A percentile compares a stretch with the other conserved stretches of the same genome.
Conservation (phyloP, 2,329 filamentous ascomycete species). For the Exophiala sp. region DNA sequence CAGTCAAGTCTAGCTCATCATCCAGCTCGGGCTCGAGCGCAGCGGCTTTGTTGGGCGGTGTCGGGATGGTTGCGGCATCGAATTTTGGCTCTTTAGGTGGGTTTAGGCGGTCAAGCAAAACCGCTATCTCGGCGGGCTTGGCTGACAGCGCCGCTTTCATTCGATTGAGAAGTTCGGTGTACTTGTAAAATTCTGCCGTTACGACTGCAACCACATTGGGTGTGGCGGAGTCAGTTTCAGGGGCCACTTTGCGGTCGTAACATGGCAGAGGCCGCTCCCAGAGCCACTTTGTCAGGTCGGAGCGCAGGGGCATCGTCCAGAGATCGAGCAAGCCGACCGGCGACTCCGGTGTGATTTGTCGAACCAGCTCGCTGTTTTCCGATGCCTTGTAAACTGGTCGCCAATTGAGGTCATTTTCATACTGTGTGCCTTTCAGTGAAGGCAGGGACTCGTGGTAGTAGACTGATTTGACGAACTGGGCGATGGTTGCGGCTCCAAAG, state of each 20-base stretch:
- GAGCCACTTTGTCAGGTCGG: slow-evolving; percentile 60
- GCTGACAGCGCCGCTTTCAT: slow-evolving; percentile 65
- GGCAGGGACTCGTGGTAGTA: slow-evolving; percentile 54
- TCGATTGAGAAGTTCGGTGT: slow-evolving; percentile 67
- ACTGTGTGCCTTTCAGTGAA: slow-evolving; percentile 17
- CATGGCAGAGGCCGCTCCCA: slow-evolving; percentile 70
- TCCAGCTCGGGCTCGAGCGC: not conserved
- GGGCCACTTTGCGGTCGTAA: slow-evolving; percentile 53
- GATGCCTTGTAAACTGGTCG: slow-evolving; percentile 62
- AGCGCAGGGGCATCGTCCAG: slow-evolving; percentile 72
- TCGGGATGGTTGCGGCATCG: not conserved
- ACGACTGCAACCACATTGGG: slow-evolving; percentile 65
- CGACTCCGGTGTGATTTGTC: slow-evolving; percentile 65
- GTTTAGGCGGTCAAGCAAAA: slow-evolving; percentile 11
- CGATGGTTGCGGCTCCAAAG: slow-evolving; percentile 70
- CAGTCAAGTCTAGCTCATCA: not conserved
- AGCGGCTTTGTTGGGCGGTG: not conserved
- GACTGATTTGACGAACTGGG: slow-evolving; percentile 75
- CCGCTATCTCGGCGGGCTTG: slow-evolving; percentile 40
- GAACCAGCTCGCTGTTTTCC: slow-evolving; percentile 53
- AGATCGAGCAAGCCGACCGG: slow-evolving; percentile 71
- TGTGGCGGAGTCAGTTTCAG: slow-evolving; percentile 31
- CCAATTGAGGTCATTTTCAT: slow-evolving; percentile 25
- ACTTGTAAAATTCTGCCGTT: slow-evolving; percentile 75
- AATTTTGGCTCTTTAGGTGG: not conserved